phyloP scores from a whole-genome alignment of 2,329 filamentous ascomycete species.

The Exophiala bonariae region DNA sequence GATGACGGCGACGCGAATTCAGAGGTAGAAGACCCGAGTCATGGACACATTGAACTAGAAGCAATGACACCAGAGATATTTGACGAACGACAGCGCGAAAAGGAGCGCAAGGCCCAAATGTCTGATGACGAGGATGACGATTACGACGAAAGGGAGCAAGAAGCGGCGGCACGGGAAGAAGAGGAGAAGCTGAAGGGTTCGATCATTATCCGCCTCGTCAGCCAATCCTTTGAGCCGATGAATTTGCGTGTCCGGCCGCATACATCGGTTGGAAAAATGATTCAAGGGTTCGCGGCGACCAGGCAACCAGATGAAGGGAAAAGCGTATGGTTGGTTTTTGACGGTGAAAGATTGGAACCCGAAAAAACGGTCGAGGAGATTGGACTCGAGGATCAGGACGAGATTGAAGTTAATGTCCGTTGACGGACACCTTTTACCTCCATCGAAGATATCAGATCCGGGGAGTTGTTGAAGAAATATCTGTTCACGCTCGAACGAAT shows the following conservation, averaged over 20 bases:
- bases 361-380: constrained; percentile 62
- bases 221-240: constrained; percentile 51
- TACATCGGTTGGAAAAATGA: constrained; percentile 63
- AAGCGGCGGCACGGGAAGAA: constrained; percentile 27
- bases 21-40: constrained; percentile 44
- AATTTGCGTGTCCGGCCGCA: constrained; percentile 45
- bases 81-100: constrained; percentile 50
- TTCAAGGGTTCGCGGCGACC: constrained; percentile 60
- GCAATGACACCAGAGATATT: constrained; percentile 71
- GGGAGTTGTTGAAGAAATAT: too few species aligned
- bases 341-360: constrained; percentile 70
- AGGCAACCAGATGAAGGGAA: constrained; percentile 53
- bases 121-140: constrained; percentile 2
- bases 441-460: too few species aligned
- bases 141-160: constrained; percentile 1
- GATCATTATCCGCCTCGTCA: constrained; percentile 53
- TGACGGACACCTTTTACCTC: constrained; percentile 30
- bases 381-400: constrained; percentile 73
- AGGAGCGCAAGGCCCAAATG: constrained; percentile 39
- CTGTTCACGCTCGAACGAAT: too few species aligned
- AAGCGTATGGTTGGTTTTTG: constrained; percentile 66
- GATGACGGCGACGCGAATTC: constrained; percentile 29
- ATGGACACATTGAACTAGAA: constrained; percentile 68
- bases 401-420: constrained; percentile 70
- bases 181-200: constrained; percentile 28